phyloP scores from a whole-genome alignment of 2,329 filamentous ascomycete genomes.

The Penicillium sp. region DNA sequence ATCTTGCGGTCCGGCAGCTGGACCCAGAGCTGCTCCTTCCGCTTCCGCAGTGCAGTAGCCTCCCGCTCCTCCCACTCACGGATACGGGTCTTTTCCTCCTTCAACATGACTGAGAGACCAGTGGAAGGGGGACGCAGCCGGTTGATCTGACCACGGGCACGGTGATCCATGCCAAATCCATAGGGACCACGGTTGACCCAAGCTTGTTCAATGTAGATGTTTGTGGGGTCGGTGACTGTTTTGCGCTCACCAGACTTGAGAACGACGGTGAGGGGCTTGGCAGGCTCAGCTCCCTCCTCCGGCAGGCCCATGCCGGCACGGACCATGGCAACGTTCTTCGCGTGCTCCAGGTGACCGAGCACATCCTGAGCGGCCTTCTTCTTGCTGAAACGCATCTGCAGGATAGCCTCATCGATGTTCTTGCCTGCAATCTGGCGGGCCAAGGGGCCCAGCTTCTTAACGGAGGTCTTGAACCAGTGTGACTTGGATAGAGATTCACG shows the following conservation, averaged over 20 bases:
- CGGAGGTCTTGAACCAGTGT: constrained; percentile 74
- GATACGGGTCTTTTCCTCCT: constrained; percentile 89
- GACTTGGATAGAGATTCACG: constrained; percentile 62
- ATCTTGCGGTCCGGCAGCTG: constrained; percentile 85
- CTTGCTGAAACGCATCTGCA: constrained; percentile 93
- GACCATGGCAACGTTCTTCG: constrained; percentile 77
- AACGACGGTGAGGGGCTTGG: constrained; percentile 60
- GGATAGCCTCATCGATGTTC: constrained; percentile 87
- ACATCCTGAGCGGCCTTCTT: constrained; percentile 89
- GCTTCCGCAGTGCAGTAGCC: constrained; percentile 73
- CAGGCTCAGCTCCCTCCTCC: constrained; percentile 19
- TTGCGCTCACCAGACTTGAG: constrained; percentile 74
- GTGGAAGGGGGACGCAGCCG: constrained; percentile 71
- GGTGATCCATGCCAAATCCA: constrained; percentile 63
- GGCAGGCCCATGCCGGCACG: constrained; percentile 80
- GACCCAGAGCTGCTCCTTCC: constrained; percentile 77
- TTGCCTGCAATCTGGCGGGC: constrained; percentile 90
- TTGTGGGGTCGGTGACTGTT: constrained; percentile 70
- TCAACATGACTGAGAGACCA: constrained; percentile 76
- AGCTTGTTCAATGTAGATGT: constrained; percentile 86
- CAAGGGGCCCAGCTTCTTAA: constrained; percentile 88
- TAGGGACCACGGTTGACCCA: constrained; percentile 82
- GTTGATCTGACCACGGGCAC: constrained; percentile 72
- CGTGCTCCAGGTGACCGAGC: constrained; percentile 73
- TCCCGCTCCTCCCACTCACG: constrained; percentile 76